Percentiles rank a stretch among this genome's conserved stretches.
Evolutionary conservation across 257 asterid genomes (phyloP).

Genomic region (Osmanthus fragrans): DNA sequence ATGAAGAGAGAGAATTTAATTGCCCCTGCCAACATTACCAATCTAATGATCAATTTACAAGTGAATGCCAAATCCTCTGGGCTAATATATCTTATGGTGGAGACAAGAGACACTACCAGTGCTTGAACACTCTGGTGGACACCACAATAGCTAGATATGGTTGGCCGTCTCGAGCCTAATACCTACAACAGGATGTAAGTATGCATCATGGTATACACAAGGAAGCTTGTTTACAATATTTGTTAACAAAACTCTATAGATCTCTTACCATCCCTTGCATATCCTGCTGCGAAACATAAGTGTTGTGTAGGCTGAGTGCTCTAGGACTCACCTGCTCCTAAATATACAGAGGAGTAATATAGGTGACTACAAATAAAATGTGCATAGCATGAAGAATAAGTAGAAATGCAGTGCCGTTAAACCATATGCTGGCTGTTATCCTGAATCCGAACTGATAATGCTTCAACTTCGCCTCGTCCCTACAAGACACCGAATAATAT

Average conservation of each 20-base stretch:
- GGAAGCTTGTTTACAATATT: background rate
- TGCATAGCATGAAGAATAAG: slow-evolving; percentile 3
- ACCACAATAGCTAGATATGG: slow-evolving; percentile 27
- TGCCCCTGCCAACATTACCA: slow-evolving; percentile 30
- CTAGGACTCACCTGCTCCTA: slow-evolving; percentile 39
- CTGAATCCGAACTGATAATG: slow-evolving; percentile 26
- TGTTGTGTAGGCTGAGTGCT: slow-evolving; percentile 23
- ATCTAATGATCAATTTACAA: background rate
- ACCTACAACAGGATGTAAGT: slow-evolving; percentile 24
- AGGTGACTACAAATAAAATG: slow-evolving; percentile 1
- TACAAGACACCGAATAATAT: slow-evolving; percentile 9
- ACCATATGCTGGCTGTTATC: slow-evolving; percentile 35
- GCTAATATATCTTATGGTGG: background rate
- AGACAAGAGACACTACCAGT: slow-evolving; percentile 21
- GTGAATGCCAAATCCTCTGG: background rate
- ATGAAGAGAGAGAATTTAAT: slow-evolving; percentile 31
- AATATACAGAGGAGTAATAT: slow-evolving; percentile 6
- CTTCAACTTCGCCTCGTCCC: slow-evolving; percentile 35
- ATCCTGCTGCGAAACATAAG: slow-evolving; percentile 31
- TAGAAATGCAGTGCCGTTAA: slow-evolving; percentile 22
- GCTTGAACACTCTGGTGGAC: slow-evolving; percentile 34
- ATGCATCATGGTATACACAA: slow-evolving; percentile 2
- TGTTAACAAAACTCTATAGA: slow-evolving; percentile 11
- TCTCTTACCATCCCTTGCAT: slow-evolving; percentile 36
- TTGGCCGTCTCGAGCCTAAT: slow-evolving; percentile 24